Conservation (phyloP, 202 grass and related monocot species). For the Bolboschoenoplectus hybrid region DNA sequence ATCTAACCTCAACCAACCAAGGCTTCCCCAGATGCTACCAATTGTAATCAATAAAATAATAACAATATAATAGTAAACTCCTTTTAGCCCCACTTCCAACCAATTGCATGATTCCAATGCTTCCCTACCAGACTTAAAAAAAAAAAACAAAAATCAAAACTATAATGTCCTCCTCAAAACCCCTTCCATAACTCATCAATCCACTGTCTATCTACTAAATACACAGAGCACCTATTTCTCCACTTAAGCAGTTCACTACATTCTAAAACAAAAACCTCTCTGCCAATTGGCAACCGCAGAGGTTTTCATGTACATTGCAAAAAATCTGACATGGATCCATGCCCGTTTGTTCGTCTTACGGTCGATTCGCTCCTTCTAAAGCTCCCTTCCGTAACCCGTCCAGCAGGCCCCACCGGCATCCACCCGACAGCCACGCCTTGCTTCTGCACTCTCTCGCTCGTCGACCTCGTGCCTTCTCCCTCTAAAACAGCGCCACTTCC, state of each 20-base stretch:
- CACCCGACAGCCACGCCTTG: slow-evolving; percentile 76
- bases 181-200: slow-evolving; percentile 28
- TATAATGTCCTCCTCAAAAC: slow-evolving; percentile 6
- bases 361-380: slow-evolving; percentile 83
- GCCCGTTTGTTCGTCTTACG: slow-evolving; percentile 82
- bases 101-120: slow-evolving; percentile 26
- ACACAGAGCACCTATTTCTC: slow-evolving; percentile 11
- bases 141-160: slow-evolving; percentile 5
- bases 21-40: slow-evolving; percentile 21
- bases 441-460: slow-evolving; percentile 80
- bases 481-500: slow-evolving; percentile 58
- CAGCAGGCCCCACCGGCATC: slow-evolving; percentile 54
- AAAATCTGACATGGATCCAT: slow-evolving; percentile 72
- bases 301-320: slow-evolving; percentile 40
- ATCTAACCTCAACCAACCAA: slow-evolving; percentile 7
- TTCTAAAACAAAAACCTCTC: slow-evolving; percentile 24
- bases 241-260: slow-evolving; percentile 10
- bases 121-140: slow-evolving; percentile 25
- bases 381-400: slow-evolving; percentile 60
- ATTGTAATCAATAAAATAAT: slow-evolving; percentile 8
- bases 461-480: slow-evolving; percentile 50
- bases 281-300: neutral
- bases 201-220: slow-evolving; percentile 8
- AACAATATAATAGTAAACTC: neutral
- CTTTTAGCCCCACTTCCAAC: slow-evolving; percentile 28